Conservation (phyloP, 768 basidiomycete genomes). For the Sporobolomyces roseus region DNA sequence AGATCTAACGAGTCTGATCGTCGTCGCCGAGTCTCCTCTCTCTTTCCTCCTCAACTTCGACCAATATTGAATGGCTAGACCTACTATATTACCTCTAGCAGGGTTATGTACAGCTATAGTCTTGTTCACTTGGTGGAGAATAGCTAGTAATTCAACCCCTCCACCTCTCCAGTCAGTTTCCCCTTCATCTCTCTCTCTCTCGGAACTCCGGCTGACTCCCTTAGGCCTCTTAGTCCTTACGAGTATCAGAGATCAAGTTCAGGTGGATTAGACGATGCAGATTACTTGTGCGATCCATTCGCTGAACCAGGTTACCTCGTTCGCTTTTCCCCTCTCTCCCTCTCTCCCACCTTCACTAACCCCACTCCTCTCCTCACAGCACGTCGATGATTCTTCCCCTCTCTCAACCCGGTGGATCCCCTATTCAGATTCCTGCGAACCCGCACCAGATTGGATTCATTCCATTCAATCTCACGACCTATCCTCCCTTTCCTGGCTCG, state of each 20-base stretch:
- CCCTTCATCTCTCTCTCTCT: not conserved
- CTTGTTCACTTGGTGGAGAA: constrained; percentile 13
- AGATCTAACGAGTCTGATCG: not conserved
- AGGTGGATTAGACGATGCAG: not conserved
- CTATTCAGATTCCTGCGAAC: constrained; percentile 36
- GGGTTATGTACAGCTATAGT: constrained; percentile 2
- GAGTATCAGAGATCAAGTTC: no score
- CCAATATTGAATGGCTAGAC: constrained; percentile 9
- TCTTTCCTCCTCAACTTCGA: not conserved
- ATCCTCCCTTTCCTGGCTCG: constrained; percentile 27
- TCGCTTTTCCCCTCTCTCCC: not conserved
- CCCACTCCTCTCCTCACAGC: constrained; percentile 7
- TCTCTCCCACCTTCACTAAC: not conserved
- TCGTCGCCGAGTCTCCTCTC: not conserved
- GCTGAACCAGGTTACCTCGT: constrained; percentile 41
- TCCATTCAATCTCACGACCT: constrained; percentile 22
- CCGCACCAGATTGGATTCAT: constrained; percentile 40
- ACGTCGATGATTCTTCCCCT: constrained; percentile 23
- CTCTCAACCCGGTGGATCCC: constrained; percentile 38
- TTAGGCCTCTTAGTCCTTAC: not conserved
- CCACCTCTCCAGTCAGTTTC: no score
- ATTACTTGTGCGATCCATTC: constrained; percentile 36
- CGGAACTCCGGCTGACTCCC: not conserved
- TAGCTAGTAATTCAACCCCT: not conserved
- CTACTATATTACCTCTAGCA: not conserved